Conservation (phyloP, 352 stramenopile genomes). For the Pseudoperonospora humuli region DNA sequence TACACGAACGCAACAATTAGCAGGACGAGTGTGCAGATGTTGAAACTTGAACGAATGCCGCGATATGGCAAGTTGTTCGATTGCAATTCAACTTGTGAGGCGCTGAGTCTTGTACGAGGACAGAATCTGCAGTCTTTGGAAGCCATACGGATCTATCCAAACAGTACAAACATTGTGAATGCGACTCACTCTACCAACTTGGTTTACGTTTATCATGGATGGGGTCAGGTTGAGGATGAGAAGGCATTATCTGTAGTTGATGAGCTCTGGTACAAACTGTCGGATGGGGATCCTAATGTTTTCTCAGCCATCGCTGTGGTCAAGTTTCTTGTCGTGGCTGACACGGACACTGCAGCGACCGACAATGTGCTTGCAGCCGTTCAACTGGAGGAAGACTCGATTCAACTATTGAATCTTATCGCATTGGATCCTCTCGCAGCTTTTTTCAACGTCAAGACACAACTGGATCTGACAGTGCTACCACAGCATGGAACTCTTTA, state of each 20-base stretch:
- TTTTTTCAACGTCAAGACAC: conserved; percentile 20
- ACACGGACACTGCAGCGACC: conserved; percentile 1
- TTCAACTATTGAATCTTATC: conserved; percentile 24
- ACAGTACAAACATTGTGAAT: conserved; percentile 8
- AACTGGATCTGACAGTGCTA: conserved; percentile 28
- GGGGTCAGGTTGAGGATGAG: conserved; percentile 7
- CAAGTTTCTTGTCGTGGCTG: conserved; percentile 21
- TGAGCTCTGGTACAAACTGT: conserved; percentile 46
- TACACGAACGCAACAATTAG: conserved; percentile 7
- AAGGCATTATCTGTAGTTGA: conserved; percentile 19
- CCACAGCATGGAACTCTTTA: conserved; percentile 43
- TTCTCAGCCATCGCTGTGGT: conserved; percentile 21
- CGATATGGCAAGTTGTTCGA: conserved; percentile 53
- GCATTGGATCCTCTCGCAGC: conserved; percentile 36
- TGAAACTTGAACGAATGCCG: conserved; percentile 41
- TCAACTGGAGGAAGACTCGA: conserved; percentile 50
- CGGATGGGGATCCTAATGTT: conserved; percentile 24
- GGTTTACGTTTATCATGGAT: conserved; percentile 40
- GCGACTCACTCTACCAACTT: conserved; percentile 40
- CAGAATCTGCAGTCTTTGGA: conserved; percentile 1
- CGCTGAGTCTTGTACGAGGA: not conserved
- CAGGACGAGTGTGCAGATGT: conserved; percentile 9
- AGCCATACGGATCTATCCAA: conserved; percentile 11
- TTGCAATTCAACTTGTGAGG: conserved; percentile 22
- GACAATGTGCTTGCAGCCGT: conserved; percentile 12